These are phyloP conservation scores for Suillus tomentosus DNA, from an alignment of 768 basidiomycete genomes.

Conservation along the genomic window DNA sequence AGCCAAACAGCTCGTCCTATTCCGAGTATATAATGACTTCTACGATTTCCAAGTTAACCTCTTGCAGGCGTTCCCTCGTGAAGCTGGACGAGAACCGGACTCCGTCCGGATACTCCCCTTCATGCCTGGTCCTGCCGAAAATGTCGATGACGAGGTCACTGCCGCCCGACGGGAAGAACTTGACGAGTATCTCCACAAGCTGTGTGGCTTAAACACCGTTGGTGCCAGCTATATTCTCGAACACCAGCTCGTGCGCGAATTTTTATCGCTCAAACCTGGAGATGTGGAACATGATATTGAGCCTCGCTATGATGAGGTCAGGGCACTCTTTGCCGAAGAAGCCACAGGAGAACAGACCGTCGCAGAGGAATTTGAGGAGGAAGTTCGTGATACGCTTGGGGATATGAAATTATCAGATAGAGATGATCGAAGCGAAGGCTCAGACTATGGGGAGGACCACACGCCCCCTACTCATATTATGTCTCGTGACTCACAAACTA, in stretches of 20 bases:
- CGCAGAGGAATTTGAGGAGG: slow-evolving; percentile 39
- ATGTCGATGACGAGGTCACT: slow-evolving; percentile 84
- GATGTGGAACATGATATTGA: slow-evolving; percentile 75
- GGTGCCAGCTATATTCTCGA: slow-evolving; percentile 82
- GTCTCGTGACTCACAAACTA: slow-evolving; percentile 27
- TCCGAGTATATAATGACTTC: slow-evolving; percentile 96
- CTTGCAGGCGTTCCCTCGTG: slow-evolving; percentile 83
- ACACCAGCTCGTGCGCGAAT: slow-evolving; percentile 76
- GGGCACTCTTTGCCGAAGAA: slow-evolving; percentile 46
- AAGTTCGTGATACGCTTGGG: slow-evolving; percentile 53
- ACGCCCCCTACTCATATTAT: slow-evolving; percentile 37
- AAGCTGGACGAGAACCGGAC: slow-evolving; percentile 78
- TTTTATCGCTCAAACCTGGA: slow-evolving; percentile 83
- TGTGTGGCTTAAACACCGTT: slow-evolving; percentile 68
- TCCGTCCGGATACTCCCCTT: slow-evolving; percentile 83
- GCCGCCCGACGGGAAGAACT: slow-evolving; percentile 79
- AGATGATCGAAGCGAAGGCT: slow-evolving; percentile 58
- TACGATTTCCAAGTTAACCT: slow-evolving; percentile 95
- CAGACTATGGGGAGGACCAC: slow-evolving; percentile 62
- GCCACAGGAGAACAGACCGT: slow-evolving; percentile 35
- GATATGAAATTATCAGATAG: slow-evolving; percentile 48
- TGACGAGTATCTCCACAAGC: slow-evolving; percentile 81
- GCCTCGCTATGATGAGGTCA: slow-evolving; percentile 59
- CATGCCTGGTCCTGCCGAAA: slow-evolving; percentile 93
- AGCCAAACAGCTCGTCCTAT: slow-evolving; percentile 81